phyloP scores from a whole-genome alignment of 192 early-diverging fungal species.

The Gamsiella multidivaricata region DNA sequence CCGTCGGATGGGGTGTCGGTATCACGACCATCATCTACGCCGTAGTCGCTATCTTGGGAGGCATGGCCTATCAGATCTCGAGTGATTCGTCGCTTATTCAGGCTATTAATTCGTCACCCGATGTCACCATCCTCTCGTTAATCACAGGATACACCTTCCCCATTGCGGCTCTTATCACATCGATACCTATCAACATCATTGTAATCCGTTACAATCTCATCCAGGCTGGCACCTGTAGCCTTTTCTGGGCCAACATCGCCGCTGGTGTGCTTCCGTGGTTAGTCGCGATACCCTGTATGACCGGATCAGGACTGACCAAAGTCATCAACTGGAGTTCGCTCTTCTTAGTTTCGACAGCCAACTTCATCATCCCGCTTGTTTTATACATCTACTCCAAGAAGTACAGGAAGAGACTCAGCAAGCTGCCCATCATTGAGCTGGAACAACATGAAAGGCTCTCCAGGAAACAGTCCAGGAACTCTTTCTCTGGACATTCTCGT shows the following conservation, averaged over 20 bases:
- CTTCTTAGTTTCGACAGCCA: constrained; percentile 71
- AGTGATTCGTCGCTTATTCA: constrained; percentile 55
- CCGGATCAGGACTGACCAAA: constrained; percentile 57
- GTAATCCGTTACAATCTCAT: constrained; percentile 63
- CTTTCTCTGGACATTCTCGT: constrained; percentile 17
- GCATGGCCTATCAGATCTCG: constrained; percentile 59
- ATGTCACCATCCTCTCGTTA: constrained; percentile 52
- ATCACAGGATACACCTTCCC: constrained; percentile 65
- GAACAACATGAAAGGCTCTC: not conserved
- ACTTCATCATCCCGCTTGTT: constrained; percentile 73
- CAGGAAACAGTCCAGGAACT: constrained; percentile 29
- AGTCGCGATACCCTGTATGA: constrained; percentile 35
- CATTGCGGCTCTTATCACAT: constrained; percentile 67
- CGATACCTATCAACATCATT: constrained; percentile 79
- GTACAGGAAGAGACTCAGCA: constrained; percentile 32
- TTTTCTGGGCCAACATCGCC: constrained; percentile 54
- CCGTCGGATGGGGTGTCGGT: constrained; percentile 60
- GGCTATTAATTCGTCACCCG: constrained; percentile 56
- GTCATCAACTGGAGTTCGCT: constrained; percentile 71
- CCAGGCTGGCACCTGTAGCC: constrained; percentile 67
- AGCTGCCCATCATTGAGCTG: constrained; percentile 9
- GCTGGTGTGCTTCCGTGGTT: constrained; percentile 28
- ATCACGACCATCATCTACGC: constrained; percentile 68
- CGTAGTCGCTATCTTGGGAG: constrained; percentile 60
- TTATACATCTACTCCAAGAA: constrained; percentile 70